Conservation (phyloP, 495 filamentous ascomycete species). For the Pyrenopolyporus hunteri region DNA sequence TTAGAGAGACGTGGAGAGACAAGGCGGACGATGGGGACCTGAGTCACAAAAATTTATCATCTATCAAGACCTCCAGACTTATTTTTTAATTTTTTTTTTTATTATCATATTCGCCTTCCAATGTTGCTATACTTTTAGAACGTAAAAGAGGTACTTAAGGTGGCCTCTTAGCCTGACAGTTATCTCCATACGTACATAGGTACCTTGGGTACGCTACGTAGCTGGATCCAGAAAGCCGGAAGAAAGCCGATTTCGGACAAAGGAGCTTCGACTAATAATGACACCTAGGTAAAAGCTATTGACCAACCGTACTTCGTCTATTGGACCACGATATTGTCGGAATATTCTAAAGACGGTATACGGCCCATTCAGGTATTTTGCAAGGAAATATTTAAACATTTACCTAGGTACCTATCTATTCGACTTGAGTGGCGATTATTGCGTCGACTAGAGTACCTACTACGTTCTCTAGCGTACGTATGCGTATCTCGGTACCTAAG, state of each 20-base stretch:
- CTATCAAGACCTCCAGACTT: conserved; percentile 5
- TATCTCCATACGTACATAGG: background rate
- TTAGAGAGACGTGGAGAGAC: background rate
- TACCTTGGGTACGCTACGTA: no score
- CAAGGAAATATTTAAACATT: no score
- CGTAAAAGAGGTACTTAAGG: background rate
- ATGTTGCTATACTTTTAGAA: background rate
- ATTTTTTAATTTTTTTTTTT: conserved; percentile 4
- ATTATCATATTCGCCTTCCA: conserved; percentile 18
- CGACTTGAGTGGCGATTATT: no score
- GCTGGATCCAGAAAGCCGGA: conserved; percentile 9
- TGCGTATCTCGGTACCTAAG: no score
- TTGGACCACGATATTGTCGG: conserved; percentile 15
- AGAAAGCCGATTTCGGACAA: conserved; percentile 34
- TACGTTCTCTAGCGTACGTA: no score
- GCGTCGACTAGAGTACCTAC: no score
- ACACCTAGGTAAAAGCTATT: no score
- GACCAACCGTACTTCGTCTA: conserved; percentile 15
- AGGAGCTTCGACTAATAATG: conserved; percentile 1
- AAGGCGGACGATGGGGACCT: conserved; percentile 1
- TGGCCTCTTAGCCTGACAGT: conserved; percentile 14
- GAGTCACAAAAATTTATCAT: conserved; percentile 28
- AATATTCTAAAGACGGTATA: conserved; percentile 15
- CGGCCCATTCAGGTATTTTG: background rate
- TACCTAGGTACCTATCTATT: no score